These are phyloP conservation scores for Leccinum truebloodii DNA, from an alignment of 768 basidiomycete genomes.

Conservation along the genomic window DNA sequence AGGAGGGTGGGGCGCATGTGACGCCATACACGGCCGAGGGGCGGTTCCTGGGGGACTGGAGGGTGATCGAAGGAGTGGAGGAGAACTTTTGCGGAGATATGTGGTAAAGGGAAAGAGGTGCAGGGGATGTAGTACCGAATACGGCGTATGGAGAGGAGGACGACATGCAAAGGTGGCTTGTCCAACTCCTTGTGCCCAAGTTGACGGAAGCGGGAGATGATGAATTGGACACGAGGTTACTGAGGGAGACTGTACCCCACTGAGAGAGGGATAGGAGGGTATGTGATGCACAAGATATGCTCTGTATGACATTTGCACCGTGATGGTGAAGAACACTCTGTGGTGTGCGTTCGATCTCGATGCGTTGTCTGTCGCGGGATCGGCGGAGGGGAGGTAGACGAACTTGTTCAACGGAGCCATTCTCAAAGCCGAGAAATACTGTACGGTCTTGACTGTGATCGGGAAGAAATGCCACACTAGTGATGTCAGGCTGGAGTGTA, in stretches of 20 bases:
- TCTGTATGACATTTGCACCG: conserved; percentile 51
- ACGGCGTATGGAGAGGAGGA: conserved; percentile 61
- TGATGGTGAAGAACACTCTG: conserved; percentile 35
- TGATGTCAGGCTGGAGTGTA: conserved; percentile 47
- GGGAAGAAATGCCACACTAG: conserved; percentile 49
- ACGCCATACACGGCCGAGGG: conserved; percentile 75
- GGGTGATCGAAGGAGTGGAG: conserved; percentile 46
- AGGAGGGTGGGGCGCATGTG: conserved; percentile 55
- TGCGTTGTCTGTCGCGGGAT: conserved; percentile 7
- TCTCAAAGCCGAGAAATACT: conserved; percentile 57
- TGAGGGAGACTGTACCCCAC: conserved; percentile 48
- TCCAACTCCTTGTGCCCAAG: conserved; percentile 61
- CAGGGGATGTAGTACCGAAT: conserved; percentile 61
- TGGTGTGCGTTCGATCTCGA: conserved; percentile 25
- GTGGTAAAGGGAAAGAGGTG: conserved; percentile 58
- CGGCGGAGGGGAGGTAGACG: conserved; percentile 27
- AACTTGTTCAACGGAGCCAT: conserved; percentile 57
- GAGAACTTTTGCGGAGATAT: conserved; percentile 51
- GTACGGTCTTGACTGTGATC: conserved; percentile 46
- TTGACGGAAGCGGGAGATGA: conserved; percentile 36
- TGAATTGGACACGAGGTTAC: conserved; percentile 27
- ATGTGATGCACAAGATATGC: conserved; percentile 47
- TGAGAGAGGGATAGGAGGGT: conserved; percentile 59
- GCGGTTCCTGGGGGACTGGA: conserved; percentile 40
- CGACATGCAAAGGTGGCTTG: conserved; percentile 53